Evolutionary conservation across 2,329 filamentous ascomycete genomes (phyloP), one percentile per base, ranked within the genome.

Genomic region (Fusarium paranaense): DNA sequence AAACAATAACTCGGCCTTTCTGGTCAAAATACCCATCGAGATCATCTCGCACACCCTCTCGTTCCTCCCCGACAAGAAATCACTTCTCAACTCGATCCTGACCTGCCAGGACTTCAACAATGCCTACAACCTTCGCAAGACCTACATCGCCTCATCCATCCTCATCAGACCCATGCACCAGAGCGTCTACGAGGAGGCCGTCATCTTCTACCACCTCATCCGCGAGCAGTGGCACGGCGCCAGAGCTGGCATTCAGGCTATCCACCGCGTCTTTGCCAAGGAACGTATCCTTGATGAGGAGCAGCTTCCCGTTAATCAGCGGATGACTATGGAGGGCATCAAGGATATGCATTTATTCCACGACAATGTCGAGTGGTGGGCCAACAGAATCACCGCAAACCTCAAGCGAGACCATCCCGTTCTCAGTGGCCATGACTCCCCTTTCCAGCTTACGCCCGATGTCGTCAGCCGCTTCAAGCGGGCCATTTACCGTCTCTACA

Each of bases 141-240:
- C 45, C 11, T 58, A 58, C 33, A 65, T 73, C 45, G 9, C 60
- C 22, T 62, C 60, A 5, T 56, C 50, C 3, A 20, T 74, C 18
- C 35, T 73, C 2, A 71, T 74, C 32, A 37, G 59, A 22, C 40
- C 42, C 1, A 73, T 74, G 67, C 42, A 64, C 4, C 63, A 73
- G n/a, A 42, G 50, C 4, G 71, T 73, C 20, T 60, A 60, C 1
- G 50, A 62, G 20, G 71, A 73, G 22, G 30, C 22, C 16, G 20
- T 35, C 13, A 40, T 68, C 3, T 32, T 30, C 3, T 56, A 45
- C 42, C 62, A 60, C 6, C 18, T 73, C 22, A 50, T 37, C 9
- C 56, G 14, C 6, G 60, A 63, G 11, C 11, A 37, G 6, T 74
- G 71, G 71, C 18, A 37, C 9, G 67, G 64, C 10, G 57, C 35